These are phyloP conservation scores for Mycena vulgaris DNA, from an alignment of 768 basidiomycete genomes.

Conservation along the genomic window DNA sequence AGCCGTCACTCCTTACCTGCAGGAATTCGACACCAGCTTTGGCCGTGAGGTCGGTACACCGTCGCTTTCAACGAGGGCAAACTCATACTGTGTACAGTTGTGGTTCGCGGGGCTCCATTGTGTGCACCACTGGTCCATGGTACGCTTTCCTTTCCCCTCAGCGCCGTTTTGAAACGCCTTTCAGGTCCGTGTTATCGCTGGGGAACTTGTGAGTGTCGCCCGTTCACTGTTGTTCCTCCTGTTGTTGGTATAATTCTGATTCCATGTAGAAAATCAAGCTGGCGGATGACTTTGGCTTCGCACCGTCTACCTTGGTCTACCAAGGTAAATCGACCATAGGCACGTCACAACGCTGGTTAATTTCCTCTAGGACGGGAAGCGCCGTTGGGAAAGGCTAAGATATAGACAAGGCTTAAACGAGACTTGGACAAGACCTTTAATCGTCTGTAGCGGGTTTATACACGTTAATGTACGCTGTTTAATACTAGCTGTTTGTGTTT, in stretches of 20 bases:
- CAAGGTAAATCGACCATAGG: slow-evolving; percentile 61
- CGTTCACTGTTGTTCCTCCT: slow-evolving; percentile 6
- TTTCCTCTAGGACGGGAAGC: slow-evolving; percentile 57
- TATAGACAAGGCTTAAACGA: slow-evolving; percentile 53
- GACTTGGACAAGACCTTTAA: too few species aligned
- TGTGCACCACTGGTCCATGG: slow-evolving; percentile 94
- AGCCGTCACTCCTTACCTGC: slow-evolving; percentile 85
- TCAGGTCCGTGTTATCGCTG: slow-evolving; percentile 87
- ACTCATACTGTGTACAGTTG: slow-evolving; percentile 59
- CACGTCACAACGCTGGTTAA: slow-evolving; percentile 25
- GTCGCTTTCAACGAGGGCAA: background rate
- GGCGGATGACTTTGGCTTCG: slow-evolving; percentile 86
- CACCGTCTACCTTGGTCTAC: slow-evolving; percentile 87
- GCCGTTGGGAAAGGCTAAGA: slow-evolving; percentile 76
- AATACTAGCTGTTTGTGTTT: background rate
- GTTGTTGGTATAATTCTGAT: slow-evolving; percentile 20
- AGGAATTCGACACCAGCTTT: slow-evolving; percentile 84
- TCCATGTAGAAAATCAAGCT: slow-evolving; percentile 71
- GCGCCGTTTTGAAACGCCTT: background rate
- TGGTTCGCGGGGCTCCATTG: slow-evolving; percentile 92
- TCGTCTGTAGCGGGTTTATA: too few species aligned
- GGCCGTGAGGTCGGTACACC: slow-evolving; percentile 76
- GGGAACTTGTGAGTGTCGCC: slow-evolving; percentile 75
- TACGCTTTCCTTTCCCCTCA: slow-evolving; percentile 49
- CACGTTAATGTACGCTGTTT: background rate